These are phyloP conservation scores for Backusella sp. DNA, from an alignment of 192 early-diverging fungal genomes.

Conservation along the genomic window DNA sequence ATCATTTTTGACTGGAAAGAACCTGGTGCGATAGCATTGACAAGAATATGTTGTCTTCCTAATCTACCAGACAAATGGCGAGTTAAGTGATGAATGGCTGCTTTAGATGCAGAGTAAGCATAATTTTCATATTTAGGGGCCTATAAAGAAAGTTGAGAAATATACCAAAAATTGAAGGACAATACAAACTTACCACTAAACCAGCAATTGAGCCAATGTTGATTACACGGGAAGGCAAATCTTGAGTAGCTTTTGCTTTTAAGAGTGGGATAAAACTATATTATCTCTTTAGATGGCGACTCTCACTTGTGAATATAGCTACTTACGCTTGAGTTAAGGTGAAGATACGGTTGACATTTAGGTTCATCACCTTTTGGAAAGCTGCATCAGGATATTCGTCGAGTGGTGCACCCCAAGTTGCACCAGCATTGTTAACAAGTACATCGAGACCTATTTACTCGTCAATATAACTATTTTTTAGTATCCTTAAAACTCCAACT, in stretches of 20 bases:
- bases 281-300: not conserved
- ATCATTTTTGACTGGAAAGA: constrained; percentile 80
- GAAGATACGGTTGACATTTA: constrained; percentile 84
- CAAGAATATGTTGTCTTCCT: constrained; percentile 56
- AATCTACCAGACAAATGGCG: constrained; percentile 61
- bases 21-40: constrained; percentile 70
- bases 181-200: constrained; percentile 12
- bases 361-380: constrained; percentile 75
- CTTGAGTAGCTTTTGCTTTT: constrained; percentile 46
- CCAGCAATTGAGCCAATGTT: constrained; percentile 78
- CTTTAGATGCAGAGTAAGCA: constrained; percentile 81
- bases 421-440: constrained; percentile 84
- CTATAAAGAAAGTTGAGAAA: not conserved
- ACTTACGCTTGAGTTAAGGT: constrained; percentile 65
- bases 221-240: constrained; percentile 73
- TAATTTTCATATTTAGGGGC: constrained; percentile 46
- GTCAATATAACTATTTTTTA: not conserved
- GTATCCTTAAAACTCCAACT: not conserved
- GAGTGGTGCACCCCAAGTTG: constrained; percentile 47
- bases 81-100: constrained; percentile 73
- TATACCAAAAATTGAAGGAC: not conserved
- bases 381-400: constrained; percentile 59
- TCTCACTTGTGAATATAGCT: not conserved
- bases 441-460: constrained; percentile 65
- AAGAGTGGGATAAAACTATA: constrained; percentile 63